A percentile compares a stretch with the other conserved stretches of the same genome.
Evolutionary conservation across 306 rosid species (phyloP).

Genomic region (Lablab purpureus): DNA sequence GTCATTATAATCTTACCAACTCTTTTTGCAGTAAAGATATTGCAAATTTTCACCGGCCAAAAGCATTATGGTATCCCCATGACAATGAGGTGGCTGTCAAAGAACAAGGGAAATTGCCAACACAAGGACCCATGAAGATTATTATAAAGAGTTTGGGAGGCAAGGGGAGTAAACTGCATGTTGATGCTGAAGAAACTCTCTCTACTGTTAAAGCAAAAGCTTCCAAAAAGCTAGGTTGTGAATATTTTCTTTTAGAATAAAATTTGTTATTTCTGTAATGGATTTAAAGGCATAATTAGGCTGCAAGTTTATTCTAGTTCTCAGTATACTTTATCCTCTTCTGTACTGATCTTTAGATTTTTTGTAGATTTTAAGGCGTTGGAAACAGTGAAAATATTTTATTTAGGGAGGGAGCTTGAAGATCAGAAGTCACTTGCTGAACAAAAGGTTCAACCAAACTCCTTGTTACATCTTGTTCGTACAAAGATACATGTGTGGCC

Average conservation of each 20-base stretch:
- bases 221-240: constrained; percentile 95
- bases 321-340: constrained; percentile 28
- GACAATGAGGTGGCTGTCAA: constrained; percentile 82
- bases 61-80: constrained; percentile 96
- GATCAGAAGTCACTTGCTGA: constrained; percentile 73
- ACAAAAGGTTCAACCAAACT: constrained; percentile 89
- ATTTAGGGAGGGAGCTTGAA: constrained; percentile 85
- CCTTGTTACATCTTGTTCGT: constrained; percentile 96
- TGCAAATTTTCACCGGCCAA: constrained; percentile 96
- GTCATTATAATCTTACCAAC: constrained; percentile 42
- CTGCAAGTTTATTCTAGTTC: constrained; percentile 7
- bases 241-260: constrained; percentile 27
- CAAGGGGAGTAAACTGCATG: constrained; percentile 86
- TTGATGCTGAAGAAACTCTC: constrained; percentile 80
- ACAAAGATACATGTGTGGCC: constrained; percentile 80
- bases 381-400: constrained; percentile 78
- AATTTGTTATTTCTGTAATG: constrained; percentile 19
- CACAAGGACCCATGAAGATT: constrained; percentile 81
- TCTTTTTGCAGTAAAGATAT: constrained; percentile 83
- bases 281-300: constrained; percentile 28
- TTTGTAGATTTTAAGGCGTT: constrained; percentile 78
- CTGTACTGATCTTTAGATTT: constrained; percentile 18
- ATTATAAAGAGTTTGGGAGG: constrained; percentile 95
- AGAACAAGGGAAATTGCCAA: constrained; percentile 83
- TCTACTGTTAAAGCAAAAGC: constrained; percentile 85